Evolutionary conservation across 2,329 filamentous ascomycete species (phyloP).

Genomic region (Aspergillus luchuensis): DNA sequence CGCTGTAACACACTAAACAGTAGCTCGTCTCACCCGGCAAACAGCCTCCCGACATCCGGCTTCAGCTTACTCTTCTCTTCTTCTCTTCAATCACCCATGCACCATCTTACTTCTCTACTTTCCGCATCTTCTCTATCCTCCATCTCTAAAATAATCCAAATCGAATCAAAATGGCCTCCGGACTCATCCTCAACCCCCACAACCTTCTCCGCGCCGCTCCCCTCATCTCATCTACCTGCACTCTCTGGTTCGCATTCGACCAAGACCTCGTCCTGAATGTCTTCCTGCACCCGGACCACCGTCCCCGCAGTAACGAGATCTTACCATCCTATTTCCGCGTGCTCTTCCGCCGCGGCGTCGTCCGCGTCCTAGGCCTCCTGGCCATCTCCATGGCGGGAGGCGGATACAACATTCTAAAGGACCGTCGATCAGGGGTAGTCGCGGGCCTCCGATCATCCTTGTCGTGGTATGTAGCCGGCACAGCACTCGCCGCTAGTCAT

Average conservation of each 20-base stretch:
- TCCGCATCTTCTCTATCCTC: no score
- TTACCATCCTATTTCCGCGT: not conserved
- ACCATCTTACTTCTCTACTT: no score
- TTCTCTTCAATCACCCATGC: no score
- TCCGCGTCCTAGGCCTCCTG: not conserved
- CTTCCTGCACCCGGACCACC: not conserved
- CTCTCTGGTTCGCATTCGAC: not conserved
- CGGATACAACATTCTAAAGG: not conserved
- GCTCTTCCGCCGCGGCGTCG: not conserved
- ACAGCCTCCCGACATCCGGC: no score
- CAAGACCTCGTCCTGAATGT: not conserved
- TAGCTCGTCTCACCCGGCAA: no score
- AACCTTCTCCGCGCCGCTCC: not conserved
- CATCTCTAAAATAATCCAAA: no score
- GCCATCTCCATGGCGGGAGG: not conserved
- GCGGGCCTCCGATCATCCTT: not conserved
- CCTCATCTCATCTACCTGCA: not conserved
- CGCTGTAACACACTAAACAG: no score
- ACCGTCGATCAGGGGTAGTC: not conserved
- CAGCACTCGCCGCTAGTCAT: not conserved
- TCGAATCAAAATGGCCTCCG: not conserved
- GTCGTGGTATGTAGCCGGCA: not conserved
- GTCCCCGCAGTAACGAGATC: not conserved
- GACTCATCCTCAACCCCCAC: not conserved
- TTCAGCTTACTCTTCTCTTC: no score